Evolutionary conservation across 129 eudicot species (phyloP), one percentile per base, ranked within the genome.

Genomic region (Escallonia rubra): DNA sequence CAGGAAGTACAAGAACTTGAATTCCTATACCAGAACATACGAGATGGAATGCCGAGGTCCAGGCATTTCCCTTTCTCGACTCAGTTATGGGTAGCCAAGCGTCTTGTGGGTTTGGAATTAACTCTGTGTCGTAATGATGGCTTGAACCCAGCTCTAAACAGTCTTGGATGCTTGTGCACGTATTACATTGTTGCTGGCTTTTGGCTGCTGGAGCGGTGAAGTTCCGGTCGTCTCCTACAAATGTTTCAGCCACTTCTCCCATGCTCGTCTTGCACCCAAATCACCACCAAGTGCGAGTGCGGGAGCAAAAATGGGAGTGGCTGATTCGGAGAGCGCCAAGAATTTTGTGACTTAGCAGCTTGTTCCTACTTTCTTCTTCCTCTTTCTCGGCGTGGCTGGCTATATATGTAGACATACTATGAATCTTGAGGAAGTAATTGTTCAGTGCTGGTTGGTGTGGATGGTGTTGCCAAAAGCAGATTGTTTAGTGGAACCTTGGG

Each of bases 21-120:
- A 72, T 8, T 38, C 95, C 95, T 41, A 87, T 73, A 16, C 89
- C 95, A 1, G 95, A 87, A 14, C 65, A 78, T 16, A 87, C 56
- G 57, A 81, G 66, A 52, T 80, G 87, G 43, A 73, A 75, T 42
- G 86, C 49, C 0, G 83, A 68, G 3, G 79, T 64, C 52, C 59
- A 64, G 3, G 80, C 15, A 69, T 58, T 76, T 23, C 94, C 94
- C 2, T 75, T 71, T 56, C 89, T 64, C 5, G 87, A 83, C 61
- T 78, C 79, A 0, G 95, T 87, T 6, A 87, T 75, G 3, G 89
- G 95, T 14, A 87, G 85, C 87, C 87, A 87, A 5, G 72, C 79
- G 12, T 85, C 87, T 5, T n/a, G 70, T 7, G 78, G 51, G 59
- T 65, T 42, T 8, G 2, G 16, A 23, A 23, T 23, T 23, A 23